Base-by-base conservation (phyloP, 306 rosid species). In the Oxytropis ochrocephala region DNA sequence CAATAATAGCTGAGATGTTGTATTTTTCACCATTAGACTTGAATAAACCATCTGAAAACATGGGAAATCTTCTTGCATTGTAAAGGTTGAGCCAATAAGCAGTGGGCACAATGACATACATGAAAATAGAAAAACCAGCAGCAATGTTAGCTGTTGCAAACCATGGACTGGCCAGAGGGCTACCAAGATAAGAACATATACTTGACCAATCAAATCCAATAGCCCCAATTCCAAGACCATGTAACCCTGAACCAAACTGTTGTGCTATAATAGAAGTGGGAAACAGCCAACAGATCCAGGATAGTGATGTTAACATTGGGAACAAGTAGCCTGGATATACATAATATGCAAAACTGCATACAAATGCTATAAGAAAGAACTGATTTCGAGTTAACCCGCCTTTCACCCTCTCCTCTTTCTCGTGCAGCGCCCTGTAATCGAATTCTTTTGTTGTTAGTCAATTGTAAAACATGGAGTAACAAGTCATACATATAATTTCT, bases 91-190 rank as follows among this genome's bases (percentile, higher is more conserved):
- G 19, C 88, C 88, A 82, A 79, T 91, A 88, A 64, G 92, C 79
- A 41, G 75, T 9, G 1, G 97, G 97, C 5, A 70, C 80, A 7
- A 88, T 42, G 75, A 83, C 74, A 66, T 91, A 91, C 77, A 81
- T 61, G 54, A 91, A 57, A 47, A 85, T 48, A 57, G 39, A 69
- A 83, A 85, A 91, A 65, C 96, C 96, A 70, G 69, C 89, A 50
- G 97, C 91, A 48, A 91, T 36, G 32, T 91, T 91, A 17, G 87
- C 97, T 0, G 93, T 91, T 6, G 97, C 97, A 67, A 91, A 91
- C 97, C 97, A 91, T 8, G 97, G 97, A 76, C 96, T 91, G 5
- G 97, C 97, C 21, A 91, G 69, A 2, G 97, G 97, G 76, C 93
- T 91, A 7, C 85, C 85, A 29, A 91, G 89, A 69, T 91, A 91